Base-by-base conservation (phyloP, 139 green algal species). In the Chlorella ohadii region DNA sequence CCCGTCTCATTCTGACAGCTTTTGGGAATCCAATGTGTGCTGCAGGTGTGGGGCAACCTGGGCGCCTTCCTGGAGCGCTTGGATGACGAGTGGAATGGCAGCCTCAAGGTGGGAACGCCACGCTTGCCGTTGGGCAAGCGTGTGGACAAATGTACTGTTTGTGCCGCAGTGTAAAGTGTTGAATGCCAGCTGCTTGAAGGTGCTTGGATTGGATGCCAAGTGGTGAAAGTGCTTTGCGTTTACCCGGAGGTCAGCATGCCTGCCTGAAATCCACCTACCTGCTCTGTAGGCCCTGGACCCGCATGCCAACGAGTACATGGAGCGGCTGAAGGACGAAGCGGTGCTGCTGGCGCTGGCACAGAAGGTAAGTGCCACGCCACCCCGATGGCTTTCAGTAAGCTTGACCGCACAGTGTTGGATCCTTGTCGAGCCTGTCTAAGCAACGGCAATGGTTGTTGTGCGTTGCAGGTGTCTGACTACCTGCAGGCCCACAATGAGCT, bases 61-160 rank as follows among this genome's bases (percentile, higher is more conserved):
- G 94, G 97, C 61, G 95, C 94, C 0, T 98, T 97, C 81, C 79
- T 99, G 57, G 97, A 99, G 92, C 89, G 97, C 20, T 92, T 99
- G 66, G 97, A 99, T 73, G 97, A 99, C 70, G 97, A 99, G 78
- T 99, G 98, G 92, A 99, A 98, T 88, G 71, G 75, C 89, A 96
- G 90, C 82, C 89, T 99, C 74, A 98, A 99, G 94, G 92, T 95
- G 82, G 0, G 83, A n/a, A n/a, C n/a, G n/a, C n/a, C n/a, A n/a
- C n/a, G n/a, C n/a, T n/a, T n/a, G n/a, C n/a, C n/a, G n/a, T n/a
- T n/a, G n/a, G n/a, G n/a, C n/a, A n/a, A n/a, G n/a, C n/a, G n/a
- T n/a, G n/a, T n/a, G n/a, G n/a, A n/a, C n/a, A n/a, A n/a, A n/a
- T n/a, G n/a, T n/a, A n/a, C n/a, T n/a, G n/a, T n/a, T n/a, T n/a